These are phyloP conservation scores for Talaromyces sp. DNA, from an alignment of 2,329 filamentous ascomycete genomes.

Conservation along the genomic window DNA sequence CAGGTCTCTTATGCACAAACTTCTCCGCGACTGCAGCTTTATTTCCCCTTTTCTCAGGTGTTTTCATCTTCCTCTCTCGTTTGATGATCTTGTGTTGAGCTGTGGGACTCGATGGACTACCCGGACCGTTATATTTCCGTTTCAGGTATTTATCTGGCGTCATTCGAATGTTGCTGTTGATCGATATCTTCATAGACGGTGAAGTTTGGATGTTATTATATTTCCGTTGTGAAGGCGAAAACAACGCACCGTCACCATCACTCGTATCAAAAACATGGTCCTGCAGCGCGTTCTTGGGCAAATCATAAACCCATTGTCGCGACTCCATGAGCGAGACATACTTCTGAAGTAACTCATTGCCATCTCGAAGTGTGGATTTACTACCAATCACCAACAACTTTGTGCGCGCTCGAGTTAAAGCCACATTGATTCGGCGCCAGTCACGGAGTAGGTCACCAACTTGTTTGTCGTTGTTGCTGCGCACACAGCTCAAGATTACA, in stretches of 20 bases:
- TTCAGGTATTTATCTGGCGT: slow-evolving; percentile 16
- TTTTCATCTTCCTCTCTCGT: slow-evolving; percentile 35
- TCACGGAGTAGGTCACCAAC: slow-evolving; percentile 92
- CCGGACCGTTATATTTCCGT: slow-evolving; percentile 18
- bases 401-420: slow-evolving; percentile 84
- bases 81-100: slow-evolving; percentile 32
- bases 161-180: slow-evolving; percentile 16
- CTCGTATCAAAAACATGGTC: slow-evolving; percentile 61
- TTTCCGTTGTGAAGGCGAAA: slow-evolving; percentile 21
- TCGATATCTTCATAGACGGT: background rate
- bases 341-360: slow-evolving; percentile 67
- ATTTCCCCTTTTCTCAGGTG: slow-evolving; percentile 57
- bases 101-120: slow-evolving; percentile 28
- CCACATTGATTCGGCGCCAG: slow-evolving; percentile 91
- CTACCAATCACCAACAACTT: slow-evolving; percentile 89
- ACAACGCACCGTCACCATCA: background rate
- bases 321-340: slow-evolving; percentile 74
- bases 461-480: slow-evolving; percentile 72
- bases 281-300: slow-evolving; percentile 60
- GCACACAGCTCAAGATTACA: slow-evolving; percentile 78
- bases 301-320: slow-evolving; percentile 72
- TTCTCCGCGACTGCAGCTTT: slow-evolving; percentile 46
- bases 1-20: slow-evolving; percentile 60
- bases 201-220: slow-evolving; percentile 12
- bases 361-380: slow-evolving; percentile 62